Base-by-base conservation (phyloP, 75 land plant species). In the Pinus taeda region DNA sequence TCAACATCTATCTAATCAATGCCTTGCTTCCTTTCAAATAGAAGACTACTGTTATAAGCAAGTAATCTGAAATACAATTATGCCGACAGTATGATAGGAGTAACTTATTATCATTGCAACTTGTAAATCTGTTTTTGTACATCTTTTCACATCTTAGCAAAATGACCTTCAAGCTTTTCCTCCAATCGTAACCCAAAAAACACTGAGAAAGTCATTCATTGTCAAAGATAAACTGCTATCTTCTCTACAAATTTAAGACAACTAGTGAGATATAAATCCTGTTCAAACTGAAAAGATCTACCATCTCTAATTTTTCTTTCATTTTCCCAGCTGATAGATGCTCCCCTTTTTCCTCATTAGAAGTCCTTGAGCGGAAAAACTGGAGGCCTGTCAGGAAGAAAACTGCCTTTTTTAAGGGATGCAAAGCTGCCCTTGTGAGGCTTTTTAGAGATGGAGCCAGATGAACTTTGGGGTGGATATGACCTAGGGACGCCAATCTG, bases 391-490 rank as follows among this genome's bases (percentile, higher is more conserved):
- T 39, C 33, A 15, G 59, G 36, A 17, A 76, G 57, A 42, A 66
- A 63, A 42, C 39, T 81, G 49, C 6, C 39, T 17, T 72, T 82
- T 9, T 36, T 82, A 53, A 39, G 55, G 22, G 67, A 57, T 12
- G 60, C 73, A 57, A 14, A 21, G 37, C 20, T 67, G 71, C 77
- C 49, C 15, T 42, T 79, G 36, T 80, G 59, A 30, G 74, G 26
- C 60, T 83, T 82, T 57, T 83, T 76, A 21, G 79, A 57, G 60
- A 71, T 75, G 58, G 21, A 15, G 3, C 59, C 20, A n/a, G 75
- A 55, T 74, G 29, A 22, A 37, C 21, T 15, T 22, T 60, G 62
- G 22, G 73, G 55, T 24, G 72, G 24, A 56, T 76, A 73, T 30
- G 49, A 36, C 39, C 37, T 69, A 15, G 53, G 53, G 53, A 45